phyloP scores from a whole-genome alignment of 164 flowering plant species.

The Umbellularia californica region DNA sequence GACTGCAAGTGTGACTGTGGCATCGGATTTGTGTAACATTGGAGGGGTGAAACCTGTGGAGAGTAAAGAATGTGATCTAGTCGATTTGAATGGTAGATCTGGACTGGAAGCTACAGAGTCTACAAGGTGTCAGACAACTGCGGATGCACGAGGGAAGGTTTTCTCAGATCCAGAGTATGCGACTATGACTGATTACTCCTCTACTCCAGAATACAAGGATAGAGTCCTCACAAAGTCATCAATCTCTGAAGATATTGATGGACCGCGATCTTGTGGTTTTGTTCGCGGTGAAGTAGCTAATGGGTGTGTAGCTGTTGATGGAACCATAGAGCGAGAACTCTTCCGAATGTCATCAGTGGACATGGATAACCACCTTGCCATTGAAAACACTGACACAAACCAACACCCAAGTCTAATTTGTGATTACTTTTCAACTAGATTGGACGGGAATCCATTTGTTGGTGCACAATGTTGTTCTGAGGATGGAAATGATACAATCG shows the following conservation, averaged over 20 bases:
- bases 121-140: conserved; percentile 5
- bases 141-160: conserved; percentile 11
- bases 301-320: conserved; percentile 20
- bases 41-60: conserved; percentile 27
- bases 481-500: conserved; percentile 17
- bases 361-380: conserved; percentile 8
- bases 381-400: conserved; percentile 6
- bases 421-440: conserved; percentile 11
- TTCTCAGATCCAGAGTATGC: conserved; percentile 12
- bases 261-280: conserved; percentile 13
- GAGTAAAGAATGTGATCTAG: conserved; percentile 28
- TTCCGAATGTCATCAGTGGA: conserved; percentile 30
- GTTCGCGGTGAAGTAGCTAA: conserved; percentile 18
- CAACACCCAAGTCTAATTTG: conserved; percentile 13
- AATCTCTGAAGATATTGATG: conserved; percentile 18
- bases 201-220: conserved; percentile 1
- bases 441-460: conserved; percentile 10
- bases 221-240: background rate
- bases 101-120: conserved; percentile 28
- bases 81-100: conserved; percentile 22
- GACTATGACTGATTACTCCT: conserved; percentile 1
- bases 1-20: conserved; percentile 27
- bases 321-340: conserved; percentile 17
- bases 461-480: conserved; percentile 16
- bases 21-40: conserved; percentile 33